Evolutionary conservation across 2,329 filamentous ascomycete genomes (phyloP).

Genomic region (Hymenoscyphus fructigenus): DNA sequence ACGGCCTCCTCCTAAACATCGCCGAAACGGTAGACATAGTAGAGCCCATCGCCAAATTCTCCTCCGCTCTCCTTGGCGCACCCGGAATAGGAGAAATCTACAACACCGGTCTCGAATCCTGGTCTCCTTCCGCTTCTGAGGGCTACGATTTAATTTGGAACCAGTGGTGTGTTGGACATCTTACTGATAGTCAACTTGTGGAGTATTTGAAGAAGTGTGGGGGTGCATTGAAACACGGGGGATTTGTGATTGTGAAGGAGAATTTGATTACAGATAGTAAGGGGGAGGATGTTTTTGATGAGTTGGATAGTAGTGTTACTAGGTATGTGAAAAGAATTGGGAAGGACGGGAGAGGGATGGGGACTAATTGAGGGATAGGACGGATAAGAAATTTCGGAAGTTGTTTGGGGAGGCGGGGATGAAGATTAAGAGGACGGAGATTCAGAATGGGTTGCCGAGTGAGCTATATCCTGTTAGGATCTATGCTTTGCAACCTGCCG

Average conservation of each 20-base stretch:
- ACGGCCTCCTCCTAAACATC: slow-evolving; percentile 70
- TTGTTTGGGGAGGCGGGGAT: slow-evolving; percentile 71
- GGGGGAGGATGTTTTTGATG: slow-evolving; percentile 71
- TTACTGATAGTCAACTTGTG: slow-evolving; percentile 72
- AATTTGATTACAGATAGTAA: slow-evolving; percentile 57
- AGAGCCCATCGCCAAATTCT: slow-evolving; percentile 83
- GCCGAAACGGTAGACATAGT: slow-evolving; percentile 76
- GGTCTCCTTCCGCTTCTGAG: slow-evolving; percentile 49
- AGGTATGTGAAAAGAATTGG: slow-evolving; percentile 41
- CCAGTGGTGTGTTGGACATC: slow-evolving; percentile 86
- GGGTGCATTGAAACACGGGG: slow-evolving; percentile 49
- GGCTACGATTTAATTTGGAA: slow-evolving; percentile 82
- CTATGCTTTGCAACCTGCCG: slow-evolving; percentile 60
- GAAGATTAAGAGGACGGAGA: slow-evolving; percentile 65
- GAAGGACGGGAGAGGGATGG: not conserved
- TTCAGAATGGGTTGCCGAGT: slow-evolving; percentile 65
- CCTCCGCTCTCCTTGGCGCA: slow-evolving; percentile 55
- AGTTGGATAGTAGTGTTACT: slow-evolving; percentile 74
- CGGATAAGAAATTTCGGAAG: slow-evolving; percentile 66
- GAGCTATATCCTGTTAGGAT: slow-evolving; percentile 71
- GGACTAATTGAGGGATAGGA: slow-evolving; percentile 44
- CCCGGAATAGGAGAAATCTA: slow-evolving; percentile 63
- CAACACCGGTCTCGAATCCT: slow-evolving; percentile 73
- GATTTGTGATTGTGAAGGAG: slow-evolving; percentile 75
- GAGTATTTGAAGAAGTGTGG: slow-evolving; percentile 64